These are phyloP conservation scores for Sugiyamaella chiloensis DNA, from an alignment of 805 yeast species.

Conservation along the genomic window DNA sequence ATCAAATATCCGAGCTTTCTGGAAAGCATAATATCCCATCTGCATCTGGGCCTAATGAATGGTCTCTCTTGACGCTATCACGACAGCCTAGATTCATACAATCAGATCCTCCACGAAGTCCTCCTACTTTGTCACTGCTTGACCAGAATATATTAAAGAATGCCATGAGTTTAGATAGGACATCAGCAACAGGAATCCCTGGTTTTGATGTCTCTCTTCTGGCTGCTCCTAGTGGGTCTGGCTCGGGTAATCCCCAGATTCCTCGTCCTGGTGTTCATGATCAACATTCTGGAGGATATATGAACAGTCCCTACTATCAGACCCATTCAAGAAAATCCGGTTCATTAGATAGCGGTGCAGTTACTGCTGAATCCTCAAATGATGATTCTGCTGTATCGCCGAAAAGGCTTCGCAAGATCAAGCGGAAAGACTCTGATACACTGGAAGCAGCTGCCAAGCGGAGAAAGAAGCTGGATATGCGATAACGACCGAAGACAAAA, in stretches of 20 bases:
- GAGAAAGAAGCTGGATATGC: neutral
- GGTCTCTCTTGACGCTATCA: slow-evolving; percentile 29
- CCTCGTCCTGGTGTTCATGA: neutral
- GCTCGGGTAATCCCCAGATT: neutral
- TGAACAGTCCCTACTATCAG: slow-evolving; percentile 8
- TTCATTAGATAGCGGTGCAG: slow-evolving; percentile 9
- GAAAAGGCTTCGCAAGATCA: slow-evolving; percentile 10
- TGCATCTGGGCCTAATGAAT: slow-evolving; percentile 21
- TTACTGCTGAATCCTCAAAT: slow-evolving; percentile 22
- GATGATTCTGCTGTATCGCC: slow-evolving; percentile 16
- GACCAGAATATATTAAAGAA: slow-evolving; percentile 47
- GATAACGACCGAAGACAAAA: neutral
- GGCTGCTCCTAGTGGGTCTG: slow-evolving; percentile 43
- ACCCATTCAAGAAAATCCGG: slow-evolving; percentile 7
- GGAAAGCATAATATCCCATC: slow-evolving; percentile 47
- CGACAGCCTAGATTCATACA: slow-evolving; percentile 22
- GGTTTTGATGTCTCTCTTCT: slow-evolving; percentile 69
- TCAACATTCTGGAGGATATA: neutral
- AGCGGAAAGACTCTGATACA: slow-evolving; percentile 6
- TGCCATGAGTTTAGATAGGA: slow-evolving; percentile 59
- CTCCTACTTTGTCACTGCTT: slow-evolving; percentile 47
- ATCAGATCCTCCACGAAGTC: slow-evolving; percentile 28
- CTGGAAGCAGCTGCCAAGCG: slow-evolving; percentile 1
- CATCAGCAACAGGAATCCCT: slow-evolving; percentile 67
- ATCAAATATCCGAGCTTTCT: slow-evolving; percentile 82